These are phyloP conservation scores for Lepiota brunneoincarnata DNA, from an alignment of 768 basidiomycete genomes.

Conservation along the genomic window DNA sequence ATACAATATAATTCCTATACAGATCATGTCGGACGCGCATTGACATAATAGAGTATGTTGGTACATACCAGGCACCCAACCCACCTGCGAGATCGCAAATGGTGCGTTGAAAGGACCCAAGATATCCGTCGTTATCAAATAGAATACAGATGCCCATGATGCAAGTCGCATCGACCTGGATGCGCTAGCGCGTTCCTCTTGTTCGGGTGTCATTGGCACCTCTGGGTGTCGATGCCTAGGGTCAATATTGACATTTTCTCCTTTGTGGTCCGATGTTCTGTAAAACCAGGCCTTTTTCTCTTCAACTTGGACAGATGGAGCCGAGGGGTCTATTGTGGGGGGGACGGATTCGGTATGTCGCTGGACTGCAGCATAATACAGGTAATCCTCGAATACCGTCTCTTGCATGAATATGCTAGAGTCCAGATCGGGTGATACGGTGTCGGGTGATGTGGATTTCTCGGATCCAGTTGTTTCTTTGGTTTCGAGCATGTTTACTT, in stretches of 20 bases:
- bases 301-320: background rate
- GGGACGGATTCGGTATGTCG: slow-evolving; percentile 23
- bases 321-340: background rate
- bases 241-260: slow-evolving; percentile 29
- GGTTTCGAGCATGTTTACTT: background rate
- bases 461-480: background rate
- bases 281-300: slow-evolving; percentile 22
- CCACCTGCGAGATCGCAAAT: slow-evolving; percentile 55
- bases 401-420: background rate
- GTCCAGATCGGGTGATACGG: background rate
- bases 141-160: slow-evolving; percentile 50
- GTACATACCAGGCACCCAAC: slow-evolving; percentile 54
- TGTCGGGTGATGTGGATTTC: background rate
- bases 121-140: slow-evolving; percentile 60
- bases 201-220: slow-evolving; percentile 21
- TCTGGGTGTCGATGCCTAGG: slow-evolving; percentile 17
- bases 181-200: slow-evolving; percentile 35
- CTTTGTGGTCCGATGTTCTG: slow-evolving; percentile 28
- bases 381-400: slow-evolving; percentile 33
- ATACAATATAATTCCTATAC: slow-evolving; percentile 36
- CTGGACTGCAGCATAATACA: slow-evolving; percentile 35
- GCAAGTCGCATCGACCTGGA: slow-evolving; percentile 47
- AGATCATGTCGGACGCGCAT: background rate
- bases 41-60: slow-evolving; percentile 15
- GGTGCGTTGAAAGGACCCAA: slow-evolving; percentile 62